These are phyloP conservation scores for Pyropia haitanensis DNA, from an alignment of 23 red algal species.

Conservation along the genomic window DNA sequence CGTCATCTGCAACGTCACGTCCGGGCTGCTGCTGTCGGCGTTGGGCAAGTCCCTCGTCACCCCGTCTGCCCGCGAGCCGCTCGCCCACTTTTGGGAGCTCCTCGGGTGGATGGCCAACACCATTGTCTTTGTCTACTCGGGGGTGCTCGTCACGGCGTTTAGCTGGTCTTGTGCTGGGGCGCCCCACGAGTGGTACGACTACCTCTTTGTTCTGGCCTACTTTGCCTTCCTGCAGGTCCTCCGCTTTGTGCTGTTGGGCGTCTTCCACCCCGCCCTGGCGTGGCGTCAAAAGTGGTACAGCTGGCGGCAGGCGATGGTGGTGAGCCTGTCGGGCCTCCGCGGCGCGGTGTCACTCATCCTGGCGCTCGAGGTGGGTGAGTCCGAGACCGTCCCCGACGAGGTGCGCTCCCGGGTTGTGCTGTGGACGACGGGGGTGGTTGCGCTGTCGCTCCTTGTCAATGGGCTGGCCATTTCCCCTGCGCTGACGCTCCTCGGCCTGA, in stretches of 20 bases:
- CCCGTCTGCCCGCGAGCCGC: conserved; percentile 54
- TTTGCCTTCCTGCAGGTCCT: conserved; percentile 71
- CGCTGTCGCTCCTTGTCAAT: conserved; percentile 72
- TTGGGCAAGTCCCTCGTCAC: conserved; percentile 60
- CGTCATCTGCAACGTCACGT: conserved; percentile 71
- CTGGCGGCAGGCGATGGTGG: conserved; percentile 56
- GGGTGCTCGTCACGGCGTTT: conserved; percentile 74
- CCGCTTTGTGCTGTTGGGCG: conserved; percentile 58
- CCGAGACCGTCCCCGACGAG: conserved; percentile 17
- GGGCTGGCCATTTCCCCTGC: conserved; percentile 58
- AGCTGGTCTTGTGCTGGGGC: conserved; percentile 77
- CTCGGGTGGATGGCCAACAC: conserved; percentile 83
- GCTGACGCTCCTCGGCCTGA: conserved; percentile 38
- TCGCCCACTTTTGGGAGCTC: conserved; percentile 84
- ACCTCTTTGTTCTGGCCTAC: conserved; percentile 43
- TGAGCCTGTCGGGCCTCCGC: conserved; percentile 61
- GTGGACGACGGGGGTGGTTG: conserved; percentile 83
- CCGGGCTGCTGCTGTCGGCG: conserved; percentile 58
- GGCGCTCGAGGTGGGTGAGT: conserved; percentile 71
- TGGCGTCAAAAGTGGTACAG: conserved; percentile 43
- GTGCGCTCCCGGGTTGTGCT: conserved; percentile 67
- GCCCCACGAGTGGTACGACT: conserved; percentile 32
- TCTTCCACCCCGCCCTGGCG: conserved; percentile 56
- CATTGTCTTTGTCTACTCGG: conserved; percentile 88
- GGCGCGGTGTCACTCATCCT: conserved; percentile 83